Percentiles rank a stretch among this genome's conserved stretches.
Evolutionary conservation across 768 basidiomycete genomes (phyloP).

Genomic region (Lactarius hengduanensis): DNA sequence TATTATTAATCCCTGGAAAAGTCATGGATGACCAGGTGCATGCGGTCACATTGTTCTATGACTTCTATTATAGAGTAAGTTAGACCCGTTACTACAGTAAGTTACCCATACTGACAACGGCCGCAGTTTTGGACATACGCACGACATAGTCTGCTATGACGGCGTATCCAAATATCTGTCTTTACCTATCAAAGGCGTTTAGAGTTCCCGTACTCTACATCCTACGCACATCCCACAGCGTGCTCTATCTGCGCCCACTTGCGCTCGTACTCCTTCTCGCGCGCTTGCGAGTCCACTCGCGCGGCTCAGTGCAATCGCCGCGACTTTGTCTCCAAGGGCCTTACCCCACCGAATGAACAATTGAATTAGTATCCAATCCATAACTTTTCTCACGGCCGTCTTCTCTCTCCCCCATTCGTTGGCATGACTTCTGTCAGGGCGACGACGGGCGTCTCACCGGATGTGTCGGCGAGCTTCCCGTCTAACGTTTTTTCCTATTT

Average conservation of each 20-base stretch:
- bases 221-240: not conserved
- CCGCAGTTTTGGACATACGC: too few species aligned
- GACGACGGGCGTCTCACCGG: too few species aligned
- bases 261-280: not conserved
- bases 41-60: not conserved
- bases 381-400: too few species aligned
- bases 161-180: too few species aligned
- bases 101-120: not conserved
- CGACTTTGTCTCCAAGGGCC: not conserved
- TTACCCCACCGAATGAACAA: not conserved
- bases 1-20: not conserved
- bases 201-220: not conserved
- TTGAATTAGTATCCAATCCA: too few species aligned
- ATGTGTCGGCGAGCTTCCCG: not conserved
- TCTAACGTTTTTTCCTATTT: not conserved
- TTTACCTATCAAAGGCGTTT: too few species aligned
- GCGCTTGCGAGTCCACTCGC: not conserved
- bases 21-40: not conserved
- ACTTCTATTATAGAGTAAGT: not conserved
- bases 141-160: too few species aligned
- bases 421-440: too few species aligned
- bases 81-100: too few species aligned
- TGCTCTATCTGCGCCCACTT: not conserved
- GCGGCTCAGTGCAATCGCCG: not conserved
- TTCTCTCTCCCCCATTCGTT: too few species aligned